Evolutionary conservation across 305 asterid genomes (phyloP).

Genomic region (Fraxinus dipetala): DNA sequence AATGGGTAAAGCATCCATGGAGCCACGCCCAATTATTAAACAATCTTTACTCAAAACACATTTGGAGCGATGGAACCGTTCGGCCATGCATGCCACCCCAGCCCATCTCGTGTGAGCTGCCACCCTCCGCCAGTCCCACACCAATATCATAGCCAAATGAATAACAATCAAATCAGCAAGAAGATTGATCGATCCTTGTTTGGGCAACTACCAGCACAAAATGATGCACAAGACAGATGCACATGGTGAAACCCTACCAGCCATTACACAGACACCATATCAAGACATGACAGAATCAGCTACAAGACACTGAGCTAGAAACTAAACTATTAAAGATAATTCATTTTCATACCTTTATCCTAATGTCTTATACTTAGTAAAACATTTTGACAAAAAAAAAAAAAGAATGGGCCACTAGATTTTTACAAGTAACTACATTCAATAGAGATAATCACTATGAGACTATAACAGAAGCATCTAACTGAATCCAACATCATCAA

Average conservation of each 20-base stretch:
- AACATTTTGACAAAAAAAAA: background rate
- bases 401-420: too few species aligned
- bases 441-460: background rate
- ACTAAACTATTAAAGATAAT: background rate
- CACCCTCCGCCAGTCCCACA: background rate
- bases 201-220: constrained; percentile 19
- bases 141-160: background rate
- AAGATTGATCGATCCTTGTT: background rate
- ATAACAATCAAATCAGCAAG: background rate
- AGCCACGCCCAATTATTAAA: background rate
- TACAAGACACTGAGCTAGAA: constrained; percentile 5
- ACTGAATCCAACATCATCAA: background rate
- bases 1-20: background rate
- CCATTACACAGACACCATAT: background rate
- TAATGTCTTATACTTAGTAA: background rate
- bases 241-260: constrained; percentile 34
- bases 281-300: constrained; percentile 11
- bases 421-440: background rate
- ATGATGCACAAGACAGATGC: constrained; percentile 20
- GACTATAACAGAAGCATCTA: background rate
- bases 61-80: background rate
- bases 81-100: background rate
- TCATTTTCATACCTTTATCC: constrained; percentile 4
- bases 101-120: background rate
- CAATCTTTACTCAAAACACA: background rate